Evolutionary conservation across 2,329 filamentous ascomycete genomes (phyloP).

Genomic region (Stachybotrys elegans): DNA sequence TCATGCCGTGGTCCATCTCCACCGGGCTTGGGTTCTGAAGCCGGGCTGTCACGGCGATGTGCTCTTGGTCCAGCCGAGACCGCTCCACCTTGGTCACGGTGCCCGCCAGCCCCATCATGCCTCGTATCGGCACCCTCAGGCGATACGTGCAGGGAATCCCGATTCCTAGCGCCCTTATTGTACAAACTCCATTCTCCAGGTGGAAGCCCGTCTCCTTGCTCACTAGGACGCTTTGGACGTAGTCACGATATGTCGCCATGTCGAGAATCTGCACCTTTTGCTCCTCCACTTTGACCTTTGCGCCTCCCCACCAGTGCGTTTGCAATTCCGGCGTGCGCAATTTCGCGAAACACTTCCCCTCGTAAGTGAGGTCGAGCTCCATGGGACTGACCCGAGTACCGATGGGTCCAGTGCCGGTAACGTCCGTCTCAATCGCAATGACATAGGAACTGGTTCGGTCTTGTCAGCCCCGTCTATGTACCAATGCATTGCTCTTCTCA

Average conservation of each 20-base stretch:
- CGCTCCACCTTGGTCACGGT: conserved; percentile 15
- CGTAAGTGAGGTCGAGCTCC: conserved; percentile 23
- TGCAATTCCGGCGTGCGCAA: conserved; percentile 22
- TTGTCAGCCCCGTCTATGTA: background rate
- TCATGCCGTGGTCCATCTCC: conserved; percentile 24
- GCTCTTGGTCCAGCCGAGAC: conserved; percentile 7
- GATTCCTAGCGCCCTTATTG: conserved; percentile 18
- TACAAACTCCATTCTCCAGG: conserved; percentile 22
- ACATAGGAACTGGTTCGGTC: conserved; percentile 24
- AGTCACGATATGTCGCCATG: conserved; percentile 20
- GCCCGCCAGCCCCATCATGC: conserved; percentile 19
- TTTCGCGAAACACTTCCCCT: conserved; percentile 21
- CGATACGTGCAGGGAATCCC: conserved; percentile 17
- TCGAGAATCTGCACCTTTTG: conserved; percentile 23
- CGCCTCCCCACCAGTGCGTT: conserved; percentile 19
- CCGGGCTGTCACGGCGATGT: conserved; percentile 15
- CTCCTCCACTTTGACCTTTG: conserved; percentile 17
- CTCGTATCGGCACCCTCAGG: conserved; percentile 21
- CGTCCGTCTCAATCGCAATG: conserved; percentile 22
- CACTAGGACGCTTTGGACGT: conserved; percentile 23
- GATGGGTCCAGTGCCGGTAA: conserved; percentile 23
- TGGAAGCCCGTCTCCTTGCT: conserved; percentile 20
- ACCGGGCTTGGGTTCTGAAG: conserved; percentile 24
- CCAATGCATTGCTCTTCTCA: conserved; percentile 12
- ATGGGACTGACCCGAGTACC: conserved; percentile 22